Percentiles rank a stretch among this genome's conserved stretches.
These are phyloP conservation scores for Acaromyces ingoldii DNA, from an alignment of 1,284 basidiomycete genomes.

Conservation along the genomic window DNA sequence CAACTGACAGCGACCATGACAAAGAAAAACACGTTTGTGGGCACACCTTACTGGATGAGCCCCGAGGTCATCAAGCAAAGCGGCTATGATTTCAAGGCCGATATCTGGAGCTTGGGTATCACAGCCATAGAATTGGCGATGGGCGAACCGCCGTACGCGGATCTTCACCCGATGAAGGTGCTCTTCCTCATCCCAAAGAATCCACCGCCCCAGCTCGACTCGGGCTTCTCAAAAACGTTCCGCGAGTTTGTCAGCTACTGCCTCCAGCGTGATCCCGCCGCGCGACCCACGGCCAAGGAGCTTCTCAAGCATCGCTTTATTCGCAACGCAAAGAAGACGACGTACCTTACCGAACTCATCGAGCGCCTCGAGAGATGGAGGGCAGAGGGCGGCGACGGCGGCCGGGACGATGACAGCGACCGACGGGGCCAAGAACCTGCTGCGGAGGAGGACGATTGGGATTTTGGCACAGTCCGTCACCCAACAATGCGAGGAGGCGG, in stretches of 20 bases:
- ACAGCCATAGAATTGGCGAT: constrained; percentile 96
- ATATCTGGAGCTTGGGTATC: constrained; percentile 68
- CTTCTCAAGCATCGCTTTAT: constrained; percentile 94
- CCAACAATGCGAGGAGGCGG: constrained; percentile 23
- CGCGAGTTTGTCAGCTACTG: constrained; percentile 89
- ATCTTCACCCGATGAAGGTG: constrained; percentile 93
- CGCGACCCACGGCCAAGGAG: constrained; percentile 90
- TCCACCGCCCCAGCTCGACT: constrained; percentile 81
- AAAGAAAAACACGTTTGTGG: constrained; percentile 95
- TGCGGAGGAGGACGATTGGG: constrained; percentile 31
- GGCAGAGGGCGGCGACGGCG: constrained; percentile 58
- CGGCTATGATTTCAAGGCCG: constrained; percentile 96
- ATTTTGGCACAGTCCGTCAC: constrained; percentile 41
- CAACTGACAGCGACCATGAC: constrained; percentile 85
- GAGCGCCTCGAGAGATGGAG: constrained; percentile 90
- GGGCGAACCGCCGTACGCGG: constrained; percentile 95
- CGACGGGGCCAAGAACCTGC: not conserved
- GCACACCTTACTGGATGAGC: constrained; percentile 74
- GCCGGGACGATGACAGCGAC: constrained; percentile 33
- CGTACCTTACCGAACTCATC: constrained; percentile 87
- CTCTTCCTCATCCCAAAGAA: constrained; percentile 98
- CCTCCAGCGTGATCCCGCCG: constrained; percentile 82
- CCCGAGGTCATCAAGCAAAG: constrained; percentile 99
- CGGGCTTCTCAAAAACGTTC: constrained; percentile 83
- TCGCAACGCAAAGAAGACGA: constrained; percentile 86